Evolutionary conservation across 345 rosid species (phyloP).

Genomic region (Syzygium aqueum): DNA sequence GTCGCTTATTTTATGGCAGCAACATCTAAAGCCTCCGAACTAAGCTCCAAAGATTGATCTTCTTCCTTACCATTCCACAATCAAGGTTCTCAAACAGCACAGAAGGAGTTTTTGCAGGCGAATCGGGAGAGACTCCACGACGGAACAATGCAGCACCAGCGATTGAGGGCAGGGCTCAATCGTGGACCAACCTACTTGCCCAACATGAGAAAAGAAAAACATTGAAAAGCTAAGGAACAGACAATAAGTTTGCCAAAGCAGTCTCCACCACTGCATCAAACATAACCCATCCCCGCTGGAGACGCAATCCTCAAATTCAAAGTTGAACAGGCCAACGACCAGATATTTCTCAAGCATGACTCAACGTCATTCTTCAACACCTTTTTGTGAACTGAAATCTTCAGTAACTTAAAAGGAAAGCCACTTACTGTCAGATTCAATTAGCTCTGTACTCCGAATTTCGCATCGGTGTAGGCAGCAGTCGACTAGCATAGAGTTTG

Average conservation of each 20-base stretch:
- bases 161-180: rapidly evolving
- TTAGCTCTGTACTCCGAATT: too few species aligned
- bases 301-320: too few species aligned
- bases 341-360: too few species aligned
- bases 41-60: not conserved
- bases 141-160: rapidly evolving
- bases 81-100: not conserved
- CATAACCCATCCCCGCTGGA: not conserved
- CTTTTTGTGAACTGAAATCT: too few species aligned
- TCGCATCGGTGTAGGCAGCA: too few species aligned
- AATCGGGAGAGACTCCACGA: rapidly evolving
- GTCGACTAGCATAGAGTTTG: too few species aligned
- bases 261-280: not conserved
- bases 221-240: not conserved
- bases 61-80: not conserved
- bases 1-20: not conserved
- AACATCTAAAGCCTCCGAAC: not conserved
- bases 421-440: too few species aligned
- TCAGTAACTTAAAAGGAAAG: too few species aligned
- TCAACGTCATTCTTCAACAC: too few species aligned
- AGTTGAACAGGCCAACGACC: too few species aligned
- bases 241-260: not conserved
- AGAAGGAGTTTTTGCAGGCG: rapidly evolving
- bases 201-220: not conserved
- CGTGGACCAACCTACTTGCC: not conserved